Evolutionary conservation across 2,329 filamentous ascomycete genomes (phyloP), one percentile per base, ranked within the genome.

Genomic region (Graphilbum fragrans): DNA sequence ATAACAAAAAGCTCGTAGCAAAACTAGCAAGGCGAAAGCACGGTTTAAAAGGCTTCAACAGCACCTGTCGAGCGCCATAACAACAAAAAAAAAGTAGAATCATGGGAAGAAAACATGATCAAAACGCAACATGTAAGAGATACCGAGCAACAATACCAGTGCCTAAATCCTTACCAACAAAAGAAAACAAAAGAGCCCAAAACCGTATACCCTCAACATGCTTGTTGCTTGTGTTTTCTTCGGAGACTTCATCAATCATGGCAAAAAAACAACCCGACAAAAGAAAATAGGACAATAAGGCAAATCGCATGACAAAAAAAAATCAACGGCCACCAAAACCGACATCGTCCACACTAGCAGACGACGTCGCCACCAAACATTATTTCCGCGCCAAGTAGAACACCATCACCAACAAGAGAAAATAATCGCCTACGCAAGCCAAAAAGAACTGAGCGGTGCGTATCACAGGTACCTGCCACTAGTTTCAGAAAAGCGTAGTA

Each of bases 401-500:
- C 5, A 16, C 29, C 8, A 9, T 5, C 5, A 31, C 29, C 12
- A 16, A 14, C 14, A 31, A 31, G 29, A 9, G n/a, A 31, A 9
- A 16, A 31, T 31, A 14, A 31, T 14, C 14, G 29, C 23, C 7
- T 7, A 16, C 7, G 29, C 5, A 14, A 31, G 8, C 29, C 6
- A 35, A 35, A 35, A 14, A 35, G 14, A 35, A 5, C 19, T 4
- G 17, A 35, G 7, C 8, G 9, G 27, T 31, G 14, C 17, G 14
- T 8, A 7, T 35, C 34, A 10, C n/a, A 19, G 19, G 10, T n/a
- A 17, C 12, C 4, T 10, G 25, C 8, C 25, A 12, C 25, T 7
- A 27, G 12, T 31, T 20, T 38, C 31, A 65, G 45, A 64, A 61
- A 31, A 50, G 52, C 35, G 58, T 58, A 19, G 57, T 61, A 46